Evolutionary conservation across 257 asterid species (phyloP), one percentile per base, ranked within the genome.

Genomic region (Catharanthus roseus): DNA sequence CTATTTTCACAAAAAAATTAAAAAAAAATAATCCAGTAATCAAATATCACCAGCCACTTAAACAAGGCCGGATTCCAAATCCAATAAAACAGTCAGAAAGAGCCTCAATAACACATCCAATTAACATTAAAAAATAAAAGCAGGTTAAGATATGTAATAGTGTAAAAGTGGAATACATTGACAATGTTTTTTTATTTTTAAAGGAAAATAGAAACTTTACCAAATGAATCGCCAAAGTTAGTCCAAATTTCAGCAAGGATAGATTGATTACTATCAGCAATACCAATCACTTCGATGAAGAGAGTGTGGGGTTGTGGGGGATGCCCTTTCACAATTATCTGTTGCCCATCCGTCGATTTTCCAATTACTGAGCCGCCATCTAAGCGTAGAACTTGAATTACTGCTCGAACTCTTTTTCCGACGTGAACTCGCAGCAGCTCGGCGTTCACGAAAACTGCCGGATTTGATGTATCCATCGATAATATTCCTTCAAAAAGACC

Each of bases 221-320:
- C 99, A 26, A 93, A 70, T 36, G 44, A 56, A 51, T 92, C 97
- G 0, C 99, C 99, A 16, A 91, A 93, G 74, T 93, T 93, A 68
- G 89, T 83, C 96, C 96, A 91, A 34, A 77, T 81, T 15, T 93
- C 96, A 53, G 96, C 91, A 64, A 60, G 78, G 78, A 93, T 88
- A 18, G 97, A 91, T 51, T 86, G 88, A 70, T 76, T 71, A 70
- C 77, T 62, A 50, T 91, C 97, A 26, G 99, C 99, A 23, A 93
- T 81, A 62, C 99, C 99, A 72, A 89, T 84, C 26, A 91, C 96
- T 84, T 93, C 99, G 6, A 93, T 90, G 73, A 83, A 93, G 33
- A 95, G 82, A 10, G 96, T 68, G 66, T 85, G 95, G 31, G 93
- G 86, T 29, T 36, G 80, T 33, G 96, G 78, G 0, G 96, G 93